A percentile compares a stretch with the other conserved stretches of the same genome.
phyloP scores from a whole-genome alignment of 2,329 filamentous ascomycete genomes.

The Colletotrichum scovillei region DNA sequence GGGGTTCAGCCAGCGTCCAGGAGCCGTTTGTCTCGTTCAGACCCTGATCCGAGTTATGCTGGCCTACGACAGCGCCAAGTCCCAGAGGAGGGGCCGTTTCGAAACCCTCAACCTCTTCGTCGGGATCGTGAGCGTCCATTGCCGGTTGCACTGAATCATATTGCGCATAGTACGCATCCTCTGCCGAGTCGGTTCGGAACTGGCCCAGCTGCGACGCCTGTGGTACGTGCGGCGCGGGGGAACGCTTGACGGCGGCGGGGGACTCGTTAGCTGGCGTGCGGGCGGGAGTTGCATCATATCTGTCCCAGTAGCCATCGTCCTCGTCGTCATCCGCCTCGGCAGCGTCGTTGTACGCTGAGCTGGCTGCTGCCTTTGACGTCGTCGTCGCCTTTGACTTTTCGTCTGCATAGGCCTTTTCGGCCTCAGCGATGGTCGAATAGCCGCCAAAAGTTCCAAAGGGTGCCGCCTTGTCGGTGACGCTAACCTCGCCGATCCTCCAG shows the following conservation, averaged over 20 bases:
- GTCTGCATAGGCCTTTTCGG: slow-evolving; percentile 66
- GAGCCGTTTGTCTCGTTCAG: slow-evolving; percentile 51
- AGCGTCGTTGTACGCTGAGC: slow-evolving; percentile 32
- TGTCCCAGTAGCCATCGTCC: slow-evolving; percentile 84
- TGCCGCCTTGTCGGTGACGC: slow-evolving; percentile 65
- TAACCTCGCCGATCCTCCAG: slow-evolving; percentile 80
- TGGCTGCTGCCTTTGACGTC: slow-evolving; percentile 26
- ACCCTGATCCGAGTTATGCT: slow-evolving; percentile 40
- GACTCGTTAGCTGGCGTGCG: slow-evolving; percentile 53
- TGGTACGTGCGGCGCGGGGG: slow-evolving; percentile 65
- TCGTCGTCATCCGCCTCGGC: slow-evolving; percentile 64
- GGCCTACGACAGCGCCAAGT: slow-evolving; percentile 35
- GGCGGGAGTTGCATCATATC: slow-evolving; percentile 78
- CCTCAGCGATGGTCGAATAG: slow-evolving; percentile 64
- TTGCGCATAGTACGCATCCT: slow-evolving; percentile 80
- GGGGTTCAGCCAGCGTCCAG: slow-evolving; percentile 58
- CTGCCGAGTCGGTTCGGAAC: slow-evolving; percentile 54
- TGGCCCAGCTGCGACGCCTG: slow-evolving; percentile 39
- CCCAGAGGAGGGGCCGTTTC: slow-evolving; percentile 49
- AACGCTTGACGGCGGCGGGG: slow-evolving; percentile 68
- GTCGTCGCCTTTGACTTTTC: slow-evolving; percentile 40
- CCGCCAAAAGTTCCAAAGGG: slow-evolving; percentile 68
- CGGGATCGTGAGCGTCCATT: slow-evolving; percentile 84
- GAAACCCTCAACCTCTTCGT: slow-evolving; percentile 65
- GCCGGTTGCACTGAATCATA: slow-evolving; percentile 84